phyloP scores from a whole-genome alignment of 2,329 filamentous ascomycete species.

The Neobulgaria alba region DNA sequence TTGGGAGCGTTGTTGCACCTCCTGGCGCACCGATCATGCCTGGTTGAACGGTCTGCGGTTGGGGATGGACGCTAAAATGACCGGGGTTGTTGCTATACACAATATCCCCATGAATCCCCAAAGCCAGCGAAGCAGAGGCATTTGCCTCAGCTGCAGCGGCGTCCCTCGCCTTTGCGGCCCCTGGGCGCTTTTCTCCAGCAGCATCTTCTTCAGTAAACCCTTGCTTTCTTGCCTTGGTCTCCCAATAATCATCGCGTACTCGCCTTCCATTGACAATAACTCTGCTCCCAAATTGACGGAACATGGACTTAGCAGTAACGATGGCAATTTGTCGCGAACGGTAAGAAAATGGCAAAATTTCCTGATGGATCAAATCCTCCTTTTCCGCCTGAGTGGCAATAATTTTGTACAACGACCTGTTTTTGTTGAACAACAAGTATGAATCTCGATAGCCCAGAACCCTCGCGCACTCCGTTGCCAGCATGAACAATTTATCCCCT shows the following conservation, averaged over 20 bases:
- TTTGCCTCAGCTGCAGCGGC: slow-evolving; percentile 60
- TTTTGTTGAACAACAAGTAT: slow-evolving; percentile 98
- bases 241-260: slow-evolving; percentile 98
- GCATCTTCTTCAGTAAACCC: slow-evolving; percentile 96
- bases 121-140: slow-evolving; percentile 45
- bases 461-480: slow-evolving; percentile 92
- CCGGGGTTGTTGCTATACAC: slow-evolving; percentile 71
- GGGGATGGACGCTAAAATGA: slow-evolving; percentile 53
- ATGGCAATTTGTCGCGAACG: slow-evolving; percentile 98
- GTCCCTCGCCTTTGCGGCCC: slow-evolving; percentile 81
- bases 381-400: slow-evolving; percentile 95
- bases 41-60: slow-evolving; percentile 62
- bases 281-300: slow-evolving; percentile 92
- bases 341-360: slow-evolving; percentile 95
- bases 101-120: slow-evolving; percentile 72
- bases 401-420: slow-evolving; percentile 92
- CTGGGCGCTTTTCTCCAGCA: slow-evolving; percentile 91
- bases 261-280: slow-evolving; percentile 84
- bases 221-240: slow-evolving; percentile 92
- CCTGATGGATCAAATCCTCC: slow-evolving; percentile 89
- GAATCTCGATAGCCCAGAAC: slow-evolving; percentile 92
- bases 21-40: slow-evolving; percentile 61
- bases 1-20: slow-evolving; percentile 64
- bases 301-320: slow-evolving; percentile 96
- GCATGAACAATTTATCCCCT: slow-evolving; percentile 94